phyloP scores from a whole-genome alignment of 768 basidiomycete genomes.

The Tulasnella sp. region DNA sequence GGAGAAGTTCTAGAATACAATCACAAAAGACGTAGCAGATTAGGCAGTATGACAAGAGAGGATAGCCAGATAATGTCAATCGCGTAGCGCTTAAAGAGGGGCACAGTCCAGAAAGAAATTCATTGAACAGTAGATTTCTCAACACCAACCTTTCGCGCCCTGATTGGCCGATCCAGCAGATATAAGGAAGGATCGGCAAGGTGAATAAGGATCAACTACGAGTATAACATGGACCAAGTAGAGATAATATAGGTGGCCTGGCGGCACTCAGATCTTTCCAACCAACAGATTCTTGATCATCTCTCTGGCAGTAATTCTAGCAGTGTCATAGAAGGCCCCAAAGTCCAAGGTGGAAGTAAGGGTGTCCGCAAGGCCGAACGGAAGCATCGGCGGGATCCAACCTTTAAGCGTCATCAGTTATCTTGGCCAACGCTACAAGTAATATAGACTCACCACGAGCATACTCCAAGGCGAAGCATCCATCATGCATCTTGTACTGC shows the following conservation, averaged over 20 bases:
- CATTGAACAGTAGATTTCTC: no score
- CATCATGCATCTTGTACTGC: constrained; percentile 97
- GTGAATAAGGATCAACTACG: no score
- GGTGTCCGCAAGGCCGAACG: constrained; percentile 82
- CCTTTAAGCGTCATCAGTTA: constrained; percentile 37
- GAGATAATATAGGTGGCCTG: neutral
- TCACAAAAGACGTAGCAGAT: no score
- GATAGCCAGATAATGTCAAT: no score
- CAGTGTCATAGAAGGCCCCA: constrained; percentile 68
- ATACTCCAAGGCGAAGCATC: constrained; percentile 92
- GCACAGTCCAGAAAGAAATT: no score
- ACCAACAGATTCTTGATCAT: constrained; percentile 70
- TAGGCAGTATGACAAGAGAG: no score
- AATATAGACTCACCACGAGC: constrained; percentile 58
- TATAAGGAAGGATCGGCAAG: no score
- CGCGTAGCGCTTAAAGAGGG: no score
- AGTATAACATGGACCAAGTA: no score
- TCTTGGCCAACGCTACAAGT: neutral
- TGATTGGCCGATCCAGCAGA: no score
- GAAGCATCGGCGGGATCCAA: constrained; percentile 95
- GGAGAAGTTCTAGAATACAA: no score
- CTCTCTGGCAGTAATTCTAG: constrained; percentile 68
- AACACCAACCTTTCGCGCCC: no score
- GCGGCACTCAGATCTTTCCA: constrained; percentile 62
- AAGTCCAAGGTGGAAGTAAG: constrained; percentile 84